A percentile compares a stretch with the other conserved stretches of the same genome.
phyloP scores from a whole-genome alignment of 2,329 filamentous ascomycete genomes.

The Pseudocercospora musae region DNA sequence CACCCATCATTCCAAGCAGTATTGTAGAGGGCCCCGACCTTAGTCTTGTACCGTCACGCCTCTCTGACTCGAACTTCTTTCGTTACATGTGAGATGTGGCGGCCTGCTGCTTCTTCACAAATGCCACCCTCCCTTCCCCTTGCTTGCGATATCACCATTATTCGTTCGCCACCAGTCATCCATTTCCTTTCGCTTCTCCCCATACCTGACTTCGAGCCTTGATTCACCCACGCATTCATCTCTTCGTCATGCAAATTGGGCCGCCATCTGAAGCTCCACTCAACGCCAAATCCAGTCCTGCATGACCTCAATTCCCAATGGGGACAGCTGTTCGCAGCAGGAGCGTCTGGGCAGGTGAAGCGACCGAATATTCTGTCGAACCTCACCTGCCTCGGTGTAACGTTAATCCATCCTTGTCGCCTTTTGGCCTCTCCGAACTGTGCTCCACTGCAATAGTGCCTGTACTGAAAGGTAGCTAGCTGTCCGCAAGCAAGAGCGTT shows the following conservation, averaged over 20 bases:
- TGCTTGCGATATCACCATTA: background rate
- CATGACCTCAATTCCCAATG: no score
- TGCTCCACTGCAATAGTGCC: no score
- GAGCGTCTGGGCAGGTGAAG: no score
- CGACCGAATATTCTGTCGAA: no score
- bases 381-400: no score
- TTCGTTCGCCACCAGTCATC: background rate
- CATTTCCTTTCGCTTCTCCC: no score
- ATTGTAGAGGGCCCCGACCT: background rate
- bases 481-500: background rate
- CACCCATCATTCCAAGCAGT: background rate
- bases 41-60: background rate
- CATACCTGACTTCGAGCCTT: no score
- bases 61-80: background rate
- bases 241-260: background rate
- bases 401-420: no score
- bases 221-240: no score
- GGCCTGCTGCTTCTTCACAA: background rate
- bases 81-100: background rate
- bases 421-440: no score
- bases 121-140: background rate
- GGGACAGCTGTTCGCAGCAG: no score
- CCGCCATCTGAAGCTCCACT: background rate
- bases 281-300: no score
- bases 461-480: background rate